These are phyloP conservation scores for Endoconidiophora polonica DNA, from an alignment of 2,329 filamentous ascomycete genomes.

Conservation along the genomic window DNA sequence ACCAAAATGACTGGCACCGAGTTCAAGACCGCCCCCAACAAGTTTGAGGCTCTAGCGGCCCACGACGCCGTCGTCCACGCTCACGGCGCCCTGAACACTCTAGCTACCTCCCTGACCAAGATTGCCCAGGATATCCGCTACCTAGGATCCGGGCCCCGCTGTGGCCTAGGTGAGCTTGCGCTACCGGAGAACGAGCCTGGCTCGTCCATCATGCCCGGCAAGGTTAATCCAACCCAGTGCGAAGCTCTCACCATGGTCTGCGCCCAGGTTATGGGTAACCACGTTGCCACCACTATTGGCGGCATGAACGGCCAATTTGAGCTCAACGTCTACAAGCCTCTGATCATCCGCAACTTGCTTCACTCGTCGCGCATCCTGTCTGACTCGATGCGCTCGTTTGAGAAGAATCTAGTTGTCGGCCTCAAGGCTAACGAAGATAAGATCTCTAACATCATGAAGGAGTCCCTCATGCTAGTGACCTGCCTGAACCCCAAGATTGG, in stretches of 20 bases:
- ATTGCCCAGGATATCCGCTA: slow-evolving; percentile 97
- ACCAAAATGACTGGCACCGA: slow-evolving; percentile 80
- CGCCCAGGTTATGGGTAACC: slow-evolving; percentile 94
- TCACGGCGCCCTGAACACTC: slow-evolving; percentile 81
- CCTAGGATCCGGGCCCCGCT: slow-evolving; percentile 87
- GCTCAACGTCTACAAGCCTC: slow-evolving; percentile 96
- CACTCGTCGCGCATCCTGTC: slow-evolving; percentile 79
- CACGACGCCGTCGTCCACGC: slow-evolving; percentile 95
- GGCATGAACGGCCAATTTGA: slow-evolving; percentile 98
- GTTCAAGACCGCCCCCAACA: slow-evolving; percentile 95
- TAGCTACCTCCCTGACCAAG: slow-evolving; percentile 85
- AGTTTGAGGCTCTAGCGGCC: slow-evolving; percentile 91
- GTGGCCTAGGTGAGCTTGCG: slow-evolving; percentile 81
- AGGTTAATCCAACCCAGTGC: slow-evolving; percentile 98
- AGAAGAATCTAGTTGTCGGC: slow-evolving; percentile 78
- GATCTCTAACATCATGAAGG: slow-evolving; percentile 78
- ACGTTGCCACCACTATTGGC: slow-evolving; percentile 80
- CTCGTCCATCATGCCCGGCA: slow-evolving; percentile 96
- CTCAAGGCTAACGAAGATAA: slow-evolving; percentile 87
- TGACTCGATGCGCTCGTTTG: slow-evolving; percentile 88
- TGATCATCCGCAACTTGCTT: slow-evolving; percentile 86
- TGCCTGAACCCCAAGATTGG: slow-evolving; percentile 96
- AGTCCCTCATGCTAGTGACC: slow-evolving; percentile 97
- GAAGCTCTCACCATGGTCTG: slow-evolving; percentile 97
- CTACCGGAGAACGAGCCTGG: slow-evolving; percentile 97